Base-by-base conservation (phyloP, 192 early-diverging fungal species). In the Linnemannia exigua region DNA sequence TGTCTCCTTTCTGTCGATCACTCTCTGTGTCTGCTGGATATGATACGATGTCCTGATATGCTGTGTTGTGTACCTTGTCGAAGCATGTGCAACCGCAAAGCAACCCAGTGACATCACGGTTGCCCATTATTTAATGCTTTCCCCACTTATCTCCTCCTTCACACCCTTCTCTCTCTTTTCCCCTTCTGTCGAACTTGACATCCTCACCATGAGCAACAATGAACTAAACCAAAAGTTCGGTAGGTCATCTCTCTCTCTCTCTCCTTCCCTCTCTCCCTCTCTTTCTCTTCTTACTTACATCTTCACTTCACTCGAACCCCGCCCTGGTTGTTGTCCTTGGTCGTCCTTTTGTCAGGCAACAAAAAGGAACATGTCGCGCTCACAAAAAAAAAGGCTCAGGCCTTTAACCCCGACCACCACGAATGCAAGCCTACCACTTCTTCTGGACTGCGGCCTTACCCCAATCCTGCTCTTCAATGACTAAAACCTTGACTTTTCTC, bases 141-240 rank as follows among this genome's bases (percentile, higher is more conserved):
- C 16, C 15, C 5, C 72, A 50, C 35, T 20, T 37, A 37, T 36
- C 35, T 31, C 28, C 36, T 70, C 6, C 44, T 47, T 44, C 33
- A 35, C 50, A 25, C 35, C 28, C 72, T 47, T 72, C 44, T 52
- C 20, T 35, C 12, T n/a, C 38, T 72, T 67, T 67, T 50, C n/a
- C 14, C 51, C n/a, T 66, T 41, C 44, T 35, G 25, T 68, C 75
- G 11, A 22, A 41, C 68, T n/a, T 25, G 58, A 63, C 58, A 63
- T 63, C 58, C 25, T 46, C 75, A 48, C 73, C 75, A 81, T 81
- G 80, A 81, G 69, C 52, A 75, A 71, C 51, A 38, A 81, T 81
- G 74, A 81, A 75, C 67, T 81, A 54, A 81, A 76, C 54, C 50
- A 76, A 31, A 67, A 81, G 68, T 76, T 81, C 70, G 80, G 80